Base-by-base conservation (phyloP, 129 eudicot species). In the Dittrichia graveolens region DNA sequence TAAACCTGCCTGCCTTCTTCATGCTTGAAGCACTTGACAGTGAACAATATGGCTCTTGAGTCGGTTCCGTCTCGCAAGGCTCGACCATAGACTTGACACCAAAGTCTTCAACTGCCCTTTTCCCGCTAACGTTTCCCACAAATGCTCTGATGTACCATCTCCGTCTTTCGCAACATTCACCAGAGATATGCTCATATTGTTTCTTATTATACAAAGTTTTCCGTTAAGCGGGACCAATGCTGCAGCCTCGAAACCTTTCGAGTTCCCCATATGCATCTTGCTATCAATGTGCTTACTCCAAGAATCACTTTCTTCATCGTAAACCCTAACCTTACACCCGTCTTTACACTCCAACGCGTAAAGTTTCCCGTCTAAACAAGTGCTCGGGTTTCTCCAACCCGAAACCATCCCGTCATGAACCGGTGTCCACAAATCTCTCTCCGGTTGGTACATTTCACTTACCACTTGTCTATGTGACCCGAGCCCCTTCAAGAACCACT, bases 261-360 rank as follows among this genome's bases (percentile, higher is more conserved):
- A 89, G 72, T 83, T 89, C 61, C 96, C 96, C 79, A 86, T 58
- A 80, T 89, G 96, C 83, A 78, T 83, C 79, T 82, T 86, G 72
- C 96, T 89, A 54, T 89, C 96, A 35, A 89, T 89, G 71, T 89
- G 88, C 80, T 84, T 86, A 69, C 90, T 82, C 96, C 96, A 89
- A 2, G 96, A 89, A 35, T 83, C 92, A 0, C 77, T 82, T 50
- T 65, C 84, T 61, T 86, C 88, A 41, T 89, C 92, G 14, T 89
- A 86, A 52, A 89, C 88, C 84, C 88, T 81, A 65, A 89, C 81
- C 54, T 89, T 89, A 72, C 96, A 89, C 38, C 96, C 96, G 49
- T 89, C 96, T 76, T 89, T 89, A 73, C 96, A 89, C 42, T 87
- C 96, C 82, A 89, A 76, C 3, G 92, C 92, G 74, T 84, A 89